These are phyloP conservation scores for Myriosclerotinia duriaeana DNA, from an alignment of 2,329 filamentous ascomycete species.

Conservation along the genomic window DNA sequence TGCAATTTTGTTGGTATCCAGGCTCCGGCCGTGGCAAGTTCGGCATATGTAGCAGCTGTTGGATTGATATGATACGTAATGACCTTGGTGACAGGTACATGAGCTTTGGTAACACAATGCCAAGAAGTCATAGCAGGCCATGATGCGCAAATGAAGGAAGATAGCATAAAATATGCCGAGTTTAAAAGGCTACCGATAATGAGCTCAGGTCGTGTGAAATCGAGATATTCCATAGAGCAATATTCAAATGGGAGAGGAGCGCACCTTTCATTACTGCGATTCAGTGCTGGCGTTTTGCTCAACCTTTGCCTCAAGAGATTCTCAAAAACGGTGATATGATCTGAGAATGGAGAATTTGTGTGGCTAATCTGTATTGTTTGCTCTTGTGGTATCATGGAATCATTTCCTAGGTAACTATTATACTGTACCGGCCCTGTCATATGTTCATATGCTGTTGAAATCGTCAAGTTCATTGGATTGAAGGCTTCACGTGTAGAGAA, in stretches of 20 bases:
- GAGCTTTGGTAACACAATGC: conserved; percentile 17
- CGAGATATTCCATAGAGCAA: neutral
- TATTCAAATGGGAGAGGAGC: conserved; percentile 4
- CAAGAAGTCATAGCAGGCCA: conserved; percentile 14
- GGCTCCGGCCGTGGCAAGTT: neutral
- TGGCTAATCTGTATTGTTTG: conserved; percentile 1
- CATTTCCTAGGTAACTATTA: conserved; percentile 10
- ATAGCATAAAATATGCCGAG: conserved; percentile 20
- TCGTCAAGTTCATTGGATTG: neutral
- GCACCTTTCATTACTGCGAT: conserved; percentile 15
- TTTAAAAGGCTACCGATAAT: conserved; percentile 9
- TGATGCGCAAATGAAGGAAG: conserved; percentile 14
- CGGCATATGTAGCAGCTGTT: conserved; percentile 15
- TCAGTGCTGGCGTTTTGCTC: neutral
- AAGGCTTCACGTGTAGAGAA: neutral
- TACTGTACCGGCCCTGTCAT: conserved; percentile 17
- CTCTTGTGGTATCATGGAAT: neutral
- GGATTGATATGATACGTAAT: conserved; percentile 17
- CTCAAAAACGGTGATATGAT: conserved; percentile 17
- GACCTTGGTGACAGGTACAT: conserved; percentile 11
- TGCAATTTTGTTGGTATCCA: conserved; percentile 18
- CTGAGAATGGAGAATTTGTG: conserved; percentile 13
- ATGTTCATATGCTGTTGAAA: conserved; percentile 16
- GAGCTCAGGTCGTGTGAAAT: conserved; percentile 1
- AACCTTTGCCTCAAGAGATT: conserved; percentile 13